Percentiles rank a stretch among this genome's conserved stretches.
Evolutionary conservation across 345 rosid genomes (phyloP).

Genomic region (Dimocarpus longan): DNA sequence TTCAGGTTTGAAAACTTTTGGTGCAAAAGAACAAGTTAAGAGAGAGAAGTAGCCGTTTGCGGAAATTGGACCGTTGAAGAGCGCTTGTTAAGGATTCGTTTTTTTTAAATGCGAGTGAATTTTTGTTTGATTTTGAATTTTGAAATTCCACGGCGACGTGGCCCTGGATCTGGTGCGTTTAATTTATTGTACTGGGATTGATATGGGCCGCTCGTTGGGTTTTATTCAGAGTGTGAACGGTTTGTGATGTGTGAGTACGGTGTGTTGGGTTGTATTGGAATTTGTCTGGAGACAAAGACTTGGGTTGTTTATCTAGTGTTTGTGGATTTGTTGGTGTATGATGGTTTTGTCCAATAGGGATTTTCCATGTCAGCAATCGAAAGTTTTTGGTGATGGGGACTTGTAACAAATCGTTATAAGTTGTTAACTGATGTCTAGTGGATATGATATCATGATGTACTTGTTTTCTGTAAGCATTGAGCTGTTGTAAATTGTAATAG

Average conservation of each 20-base stretch:
- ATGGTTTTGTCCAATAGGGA: background rate
- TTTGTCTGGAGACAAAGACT: background rate
- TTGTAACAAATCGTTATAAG: too few species aligned
- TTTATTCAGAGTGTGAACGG: background rate
- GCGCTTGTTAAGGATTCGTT: conserved; percentile 19
- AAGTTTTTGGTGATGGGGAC: conserved; percentile 1
- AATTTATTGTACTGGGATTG: background rate
- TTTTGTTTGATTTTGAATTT: conserved; percentile 13
- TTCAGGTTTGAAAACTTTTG: conserved; percentile 11
- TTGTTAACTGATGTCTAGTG: too few species aligned
- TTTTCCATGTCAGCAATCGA: background rate
- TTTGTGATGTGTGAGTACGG: background rate
- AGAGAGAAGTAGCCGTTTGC: conserved; percentile 22
- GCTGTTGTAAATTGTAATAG: too few species aligned
- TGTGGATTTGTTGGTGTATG: background rate
- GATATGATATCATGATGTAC: too few species aligned
- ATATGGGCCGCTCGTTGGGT: background rate
- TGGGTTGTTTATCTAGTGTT: background rate
- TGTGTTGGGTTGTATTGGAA: background rate
- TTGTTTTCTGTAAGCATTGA: too few species aligned
- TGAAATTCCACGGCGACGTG: background rate
- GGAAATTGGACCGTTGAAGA: conserved; percentile 41
- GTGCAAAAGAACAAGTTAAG: background rate
- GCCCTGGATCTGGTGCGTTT: background rate
- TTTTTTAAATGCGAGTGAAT: conserved; percentile 10